A percentile compares a stretch with the other conserved stretches of the same genome.
Conservation (phyloP, 768 basidiomycete species). For the Russula ochroleuca region DNA sequence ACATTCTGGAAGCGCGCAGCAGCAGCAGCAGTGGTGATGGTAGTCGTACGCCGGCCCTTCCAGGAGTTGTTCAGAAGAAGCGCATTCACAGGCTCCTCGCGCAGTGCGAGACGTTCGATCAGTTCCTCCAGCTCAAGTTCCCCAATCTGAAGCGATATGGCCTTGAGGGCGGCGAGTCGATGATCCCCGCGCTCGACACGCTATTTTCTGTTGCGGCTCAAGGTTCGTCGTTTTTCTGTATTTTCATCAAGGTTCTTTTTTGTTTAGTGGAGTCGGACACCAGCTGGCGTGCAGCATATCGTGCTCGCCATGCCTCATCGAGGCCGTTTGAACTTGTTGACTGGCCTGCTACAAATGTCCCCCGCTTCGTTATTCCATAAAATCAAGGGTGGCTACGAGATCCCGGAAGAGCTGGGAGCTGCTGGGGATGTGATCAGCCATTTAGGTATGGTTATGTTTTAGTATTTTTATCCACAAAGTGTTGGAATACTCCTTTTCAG, state of each 20-base stretch:
- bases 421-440: constrained; percentile 89
- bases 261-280: neutral
- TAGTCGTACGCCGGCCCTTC: constrained; percentile 36
- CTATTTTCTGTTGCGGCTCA: constrained; percentile 64
- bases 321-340: constrained; percentile 81
- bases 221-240: constrained; percentile 37
- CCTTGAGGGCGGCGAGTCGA: constrained; percentile 89
- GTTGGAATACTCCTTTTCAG: constrained; percentile 34
- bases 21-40: neutral
- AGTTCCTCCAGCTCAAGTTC: constrained; percentile 82
- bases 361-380: constrained; percentile 78
- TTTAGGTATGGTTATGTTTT: constrained; percentile 47
- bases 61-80: constrained; percentile 39
- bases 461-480: neutral
- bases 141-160: constrained; percentile 86
- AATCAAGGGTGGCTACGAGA: constrained; percentile 73
- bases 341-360: constrained; percentile 65
- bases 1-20: constrained; percentile 61
- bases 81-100: constrained; percentile 67
- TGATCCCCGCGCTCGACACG: constrained; percentile 82
- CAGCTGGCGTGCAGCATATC: constrained; percentile 64
- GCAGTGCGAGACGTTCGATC: constrained; percentile 76
- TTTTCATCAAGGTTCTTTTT: neutral
- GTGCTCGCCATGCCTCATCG: constrained; percentile 86
- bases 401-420: constrained; percentile 59